Conservation (phyloP, 2,329 filamentous ascomycete genomes). For the Ophiocordyceps camponoti-rufipedis region DNA sequence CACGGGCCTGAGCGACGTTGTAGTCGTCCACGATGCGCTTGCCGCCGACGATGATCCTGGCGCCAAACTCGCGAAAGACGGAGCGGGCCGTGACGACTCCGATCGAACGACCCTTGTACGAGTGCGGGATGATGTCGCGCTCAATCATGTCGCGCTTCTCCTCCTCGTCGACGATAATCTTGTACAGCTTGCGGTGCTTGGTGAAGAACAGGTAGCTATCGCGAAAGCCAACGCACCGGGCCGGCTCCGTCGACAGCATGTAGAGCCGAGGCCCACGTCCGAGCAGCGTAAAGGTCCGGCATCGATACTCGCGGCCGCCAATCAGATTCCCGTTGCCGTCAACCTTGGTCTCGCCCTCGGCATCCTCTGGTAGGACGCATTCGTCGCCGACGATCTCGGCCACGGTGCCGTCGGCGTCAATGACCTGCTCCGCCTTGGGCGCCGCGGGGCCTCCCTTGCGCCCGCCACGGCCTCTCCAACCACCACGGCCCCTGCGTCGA, state of each 20-base stretch:
- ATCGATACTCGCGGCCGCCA: slow-evolving; percentile 79
- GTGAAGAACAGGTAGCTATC: slow-evolving; percentile 99
- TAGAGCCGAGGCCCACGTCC: slow-evolving; percentile 75
- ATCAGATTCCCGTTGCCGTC: slow-evolving; percentile 72
- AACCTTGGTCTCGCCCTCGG: slow-evolving; percentile 83
- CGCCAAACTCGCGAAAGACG: slow-evolving; percentile 92
- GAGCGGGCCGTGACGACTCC: slow-evolving; percentile 92
- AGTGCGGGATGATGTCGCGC: slow-evolving; percentile 87
- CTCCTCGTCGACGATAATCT: slow-evolving; percentile 95
- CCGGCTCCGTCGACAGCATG: slow-evolving; percentile 97
- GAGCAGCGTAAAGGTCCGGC: slow-evolving; percentile 81
- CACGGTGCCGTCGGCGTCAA: slow-evolving; percentile 87
- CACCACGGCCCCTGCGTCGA: slow-evolving; percentile 46
- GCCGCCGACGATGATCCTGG: slow-evolving; percentile 83
- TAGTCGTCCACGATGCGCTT: slow-evolving; percentile 81
- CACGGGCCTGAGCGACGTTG: slow-evolving; percentile 54
- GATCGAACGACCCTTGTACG: slow-evolving; percentile 94
- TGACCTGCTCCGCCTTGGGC: slow-evolving; percentile 64
- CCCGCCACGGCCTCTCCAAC: slow-evolving; percentile 51
- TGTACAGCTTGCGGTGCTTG: slow-evolving; percentile 89
- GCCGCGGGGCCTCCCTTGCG: slow-evolving; percentile 51
- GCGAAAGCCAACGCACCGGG: slow-evolving; percentile 87
- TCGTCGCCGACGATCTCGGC: slow-evolving; percentile 86
- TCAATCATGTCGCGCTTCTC: slow-evolving; percentile 95
- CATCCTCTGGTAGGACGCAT: slow-evolving; percentile 70